Percentiles rank a stretch among this genome's conserved stretches.
Conservation (phyloP, 768 basidiomycete species). For the Pisolithus marmoratus region DNA sequence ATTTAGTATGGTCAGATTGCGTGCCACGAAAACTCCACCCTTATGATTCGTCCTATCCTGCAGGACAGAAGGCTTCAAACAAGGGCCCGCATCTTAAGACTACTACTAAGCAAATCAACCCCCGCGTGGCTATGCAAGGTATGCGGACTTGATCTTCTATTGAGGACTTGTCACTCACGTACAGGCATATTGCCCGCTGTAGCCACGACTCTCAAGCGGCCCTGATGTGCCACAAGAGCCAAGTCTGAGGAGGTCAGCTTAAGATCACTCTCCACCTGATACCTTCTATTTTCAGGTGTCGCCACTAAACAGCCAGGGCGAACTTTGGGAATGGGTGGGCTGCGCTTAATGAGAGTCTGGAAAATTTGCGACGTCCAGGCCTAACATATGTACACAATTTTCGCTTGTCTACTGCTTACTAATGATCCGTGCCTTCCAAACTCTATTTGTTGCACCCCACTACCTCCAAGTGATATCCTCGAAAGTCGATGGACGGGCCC, state of each 20-base stretch:
- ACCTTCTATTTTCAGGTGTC: slow-evolving; percentile 14
- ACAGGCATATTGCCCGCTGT: slow-evolving; percentile 41
- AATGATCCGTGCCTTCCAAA: too few relatives aligned
- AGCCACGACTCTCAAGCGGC: slow-evolving; percentile 49
- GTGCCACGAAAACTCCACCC: background rate
- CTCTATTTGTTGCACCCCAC: too few relatives aligned
- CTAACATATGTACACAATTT: too few relatives aligned
- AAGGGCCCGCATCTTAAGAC: background rate
- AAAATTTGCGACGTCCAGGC: too few relatives aligned
- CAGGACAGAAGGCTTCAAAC: background rate
- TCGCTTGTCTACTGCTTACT: too few relatives aligned
- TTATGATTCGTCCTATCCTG: too few relatives aligned
- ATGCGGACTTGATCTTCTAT: background rate
- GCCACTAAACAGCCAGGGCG: slow-evolving; percentile 7
- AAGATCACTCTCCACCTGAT: background rate
- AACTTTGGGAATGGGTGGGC: too few relatives aligned
- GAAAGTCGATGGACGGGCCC: too few relatives aligned
- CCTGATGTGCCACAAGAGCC: slow-evolving; percentile 19
- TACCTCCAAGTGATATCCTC: too few relatives aligned
- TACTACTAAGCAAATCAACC: slow-evolving; percentile 5
- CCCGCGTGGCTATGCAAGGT: slow-evolving; percentile 20
- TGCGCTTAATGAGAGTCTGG: too few relatives aligned
- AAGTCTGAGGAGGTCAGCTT: background rate
- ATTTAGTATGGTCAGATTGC: slow-evolving; percentile 31
- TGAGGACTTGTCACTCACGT: too few relatives aligned